phyloP scores from a whole-genome alignment of 1,284 basidiomycete genomes.

The Gymnopus androsaceus region DNA sequence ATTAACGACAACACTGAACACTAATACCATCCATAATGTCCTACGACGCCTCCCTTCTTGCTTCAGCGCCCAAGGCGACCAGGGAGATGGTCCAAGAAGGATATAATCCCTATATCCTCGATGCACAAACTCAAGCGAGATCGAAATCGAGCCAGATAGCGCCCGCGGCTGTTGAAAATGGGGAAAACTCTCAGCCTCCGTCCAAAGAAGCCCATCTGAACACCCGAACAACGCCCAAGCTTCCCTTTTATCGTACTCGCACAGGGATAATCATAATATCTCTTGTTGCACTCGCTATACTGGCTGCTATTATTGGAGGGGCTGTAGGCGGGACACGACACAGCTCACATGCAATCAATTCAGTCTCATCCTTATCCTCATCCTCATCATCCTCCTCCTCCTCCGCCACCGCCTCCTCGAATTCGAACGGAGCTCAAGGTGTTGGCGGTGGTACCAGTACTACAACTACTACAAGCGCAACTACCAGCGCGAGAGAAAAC shows the following conservation, averaged over 20 bases:
- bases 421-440: neutral
- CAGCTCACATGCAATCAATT: neutral
- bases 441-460: neutral
- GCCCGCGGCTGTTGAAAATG: neutral
- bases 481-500: too few relatives aligned
- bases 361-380: neutral
- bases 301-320: constrained; percentile 13
- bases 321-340: constrained; percentile 9
- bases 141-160: neutral
- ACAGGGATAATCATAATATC: constrained; percentile 13
- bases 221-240: neutral
- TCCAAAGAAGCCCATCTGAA: constrained; percentile 10
- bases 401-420: neutral
- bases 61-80: constrained; percentile 12
- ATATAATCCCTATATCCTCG: constrained; percentile 12
- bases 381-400: neutral
- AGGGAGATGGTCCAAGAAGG: constrained; percentile 13
- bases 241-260: constrained; percentile 12
- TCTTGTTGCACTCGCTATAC: constrained; percentile 6
- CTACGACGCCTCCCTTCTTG: constrained; percentile 11
- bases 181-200: neutral
- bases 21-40: too few relatives aligned
- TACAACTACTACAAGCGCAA: neutral
- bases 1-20: too few relatives aligned
- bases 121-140: neutral